A percentile compares a stretch with the other conserved stretches of the same genome.
phyloP scores from a whole-genome alignment of 352 stramenopile genomes.

The Pilasporangium apinafurcum region DNA sequence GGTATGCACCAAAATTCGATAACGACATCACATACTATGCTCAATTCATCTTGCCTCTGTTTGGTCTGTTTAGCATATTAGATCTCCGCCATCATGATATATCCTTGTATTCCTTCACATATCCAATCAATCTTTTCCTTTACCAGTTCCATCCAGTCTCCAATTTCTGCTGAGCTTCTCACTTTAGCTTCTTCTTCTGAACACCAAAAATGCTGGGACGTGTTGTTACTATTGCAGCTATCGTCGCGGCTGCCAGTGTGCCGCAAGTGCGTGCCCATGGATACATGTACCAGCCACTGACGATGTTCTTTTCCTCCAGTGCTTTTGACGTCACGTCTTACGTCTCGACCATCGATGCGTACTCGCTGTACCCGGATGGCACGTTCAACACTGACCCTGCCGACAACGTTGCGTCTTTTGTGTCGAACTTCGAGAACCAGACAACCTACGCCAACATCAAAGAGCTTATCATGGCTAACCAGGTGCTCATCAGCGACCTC shows the following conservation, averaged over 20 bases:
- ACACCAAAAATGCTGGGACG: no score
- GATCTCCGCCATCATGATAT: no score
- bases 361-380: constrained; percentile 2
- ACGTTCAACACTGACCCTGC: constrained; percentile 4
- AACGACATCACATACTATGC: no score
- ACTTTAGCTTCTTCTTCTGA: no score
- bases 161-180: no score
- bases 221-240: not conserved
- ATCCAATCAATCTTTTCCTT: no score
- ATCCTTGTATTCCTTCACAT: no score
- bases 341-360: constrained; percentile 2
- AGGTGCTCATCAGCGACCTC: not conserved
- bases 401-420: constrained; percentile 2
- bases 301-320: constrained; percentile 2
- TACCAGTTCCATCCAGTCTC: no score
- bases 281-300: constrained; percentile 1
- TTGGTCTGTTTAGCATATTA: no score
- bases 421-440: constrained; percentile 4
- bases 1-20: no score
- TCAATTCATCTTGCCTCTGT: no score
- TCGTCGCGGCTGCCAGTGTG: not conserved
- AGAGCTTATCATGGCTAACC: constrained; percentile 2
- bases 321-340: constrained; percentile 2
- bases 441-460: not conserved
- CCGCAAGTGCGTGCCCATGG: no score